Evolutionary conservation across 2,329 filamentous ascomycete genomes (phyloP).

Genomic region (Daldinia eschscholtzii): DNA sequence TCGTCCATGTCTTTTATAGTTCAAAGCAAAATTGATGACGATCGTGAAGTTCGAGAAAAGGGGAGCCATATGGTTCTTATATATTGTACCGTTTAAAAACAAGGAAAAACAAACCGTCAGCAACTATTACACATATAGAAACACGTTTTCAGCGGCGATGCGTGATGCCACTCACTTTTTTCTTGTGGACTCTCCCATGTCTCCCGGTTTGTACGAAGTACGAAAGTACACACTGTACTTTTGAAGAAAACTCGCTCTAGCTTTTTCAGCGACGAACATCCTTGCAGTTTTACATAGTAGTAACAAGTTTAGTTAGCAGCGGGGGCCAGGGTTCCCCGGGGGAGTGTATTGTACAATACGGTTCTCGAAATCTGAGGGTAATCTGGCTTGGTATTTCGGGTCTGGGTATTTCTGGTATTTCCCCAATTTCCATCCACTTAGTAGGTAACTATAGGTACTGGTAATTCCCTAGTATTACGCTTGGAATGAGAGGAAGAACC

Average conservation of each 20-base stretch:
- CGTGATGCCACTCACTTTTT: not conserved
- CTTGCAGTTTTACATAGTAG: constrained; percentile 25
- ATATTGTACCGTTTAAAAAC: constrained; percentile 31
- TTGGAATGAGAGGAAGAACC: constrained; percentile 6
- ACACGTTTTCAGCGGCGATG: constrained; percentile 10
- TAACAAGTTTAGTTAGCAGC: constrained; percentile 5
- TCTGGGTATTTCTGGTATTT: too few relatives aligned
- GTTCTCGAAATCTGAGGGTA: constrained; percentile 16
- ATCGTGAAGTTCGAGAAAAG: constrained; percentile 40
- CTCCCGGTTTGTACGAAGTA: constrained; percentile 20
- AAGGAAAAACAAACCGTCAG: constrained; percentile 28
- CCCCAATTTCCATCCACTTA: not conserved
- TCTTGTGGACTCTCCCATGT: not conserved
- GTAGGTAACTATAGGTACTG: not conserved
- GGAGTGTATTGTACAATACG: constrained; percentile 25
- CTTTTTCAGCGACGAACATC: constrained; percentile 22
- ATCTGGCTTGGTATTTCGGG: constrained; percentile 6
- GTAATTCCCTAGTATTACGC: too few relatives aligned
- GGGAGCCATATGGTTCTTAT: constrained; percentile 37
- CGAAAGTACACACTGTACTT: not conserved
- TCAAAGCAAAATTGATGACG: constrained; percentile 32
- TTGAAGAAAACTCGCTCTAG: not conserved
- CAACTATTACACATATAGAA: constrained; percentile 39
- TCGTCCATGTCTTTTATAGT: constrained; percentile 26
- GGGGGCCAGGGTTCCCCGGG: constrained; percentile 6